Percentiles rank a stretch among this genome's conserved stretches.
phyloP scores from a whole-genome alignment of 306 rosid species.

The Prunus armeniaca region DNA sequence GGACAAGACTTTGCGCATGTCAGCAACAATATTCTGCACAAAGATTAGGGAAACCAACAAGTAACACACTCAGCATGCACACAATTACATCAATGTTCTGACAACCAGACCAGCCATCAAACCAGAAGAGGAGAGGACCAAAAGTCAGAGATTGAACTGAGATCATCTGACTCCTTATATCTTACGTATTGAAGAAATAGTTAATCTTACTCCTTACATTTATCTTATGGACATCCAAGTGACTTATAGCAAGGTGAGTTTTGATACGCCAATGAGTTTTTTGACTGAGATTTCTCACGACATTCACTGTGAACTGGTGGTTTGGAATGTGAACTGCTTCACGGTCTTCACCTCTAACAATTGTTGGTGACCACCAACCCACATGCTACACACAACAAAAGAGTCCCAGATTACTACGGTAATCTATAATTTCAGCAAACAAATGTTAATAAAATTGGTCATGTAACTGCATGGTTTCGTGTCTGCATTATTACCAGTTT shows the following conservation, averaged over 20 bases:
- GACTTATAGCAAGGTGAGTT: slow-evolving; percentile 89
- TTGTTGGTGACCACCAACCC: slow-evolving; percentile 99
- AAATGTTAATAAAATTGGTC: neutral
- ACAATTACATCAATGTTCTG: neutral
- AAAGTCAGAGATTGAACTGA: neutral
- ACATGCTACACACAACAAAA: slow-evolving; percentile 67
- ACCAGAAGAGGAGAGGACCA: neutral
- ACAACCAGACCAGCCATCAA: neutral
- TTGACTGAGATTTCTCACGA: slow-evolving; percentile 85
- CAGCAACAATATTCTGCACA: slow-evolving; percentile 85
- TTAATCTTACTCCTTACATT: slow-evolving; percentile 48
- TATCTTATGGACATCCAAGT: slow-evolving; percentile 86
- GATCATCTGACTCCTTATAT: neutral
- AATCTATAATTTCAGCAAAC: slow-evolving; percentile 1
- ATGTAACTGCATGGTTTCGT: neutral
- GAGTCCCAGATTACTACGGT: slow-evolving; percentile 14
- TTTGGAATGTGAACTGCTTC: slow-evolving; percentile 98
- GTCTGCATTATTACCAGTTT: neutral
- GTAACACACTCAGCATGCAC: neutral
- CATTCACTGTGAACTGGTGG: slow-evolving; percentile 89
- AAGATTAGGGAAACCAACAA: slow-evolving; percentile 17
- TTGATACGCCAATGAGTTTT: slow-evolving; percentile 98
- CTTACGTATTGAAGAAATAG: slow-evolving; percentile 7
- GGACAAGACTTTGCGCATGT: slow-evolving; percentile 94
- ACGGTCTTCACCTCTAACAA: slow-evolving; percentile 94